Base-by-base conservation (phyloP, 371 early-diverging fungal species). In the Mortierella sp. region DNA sequence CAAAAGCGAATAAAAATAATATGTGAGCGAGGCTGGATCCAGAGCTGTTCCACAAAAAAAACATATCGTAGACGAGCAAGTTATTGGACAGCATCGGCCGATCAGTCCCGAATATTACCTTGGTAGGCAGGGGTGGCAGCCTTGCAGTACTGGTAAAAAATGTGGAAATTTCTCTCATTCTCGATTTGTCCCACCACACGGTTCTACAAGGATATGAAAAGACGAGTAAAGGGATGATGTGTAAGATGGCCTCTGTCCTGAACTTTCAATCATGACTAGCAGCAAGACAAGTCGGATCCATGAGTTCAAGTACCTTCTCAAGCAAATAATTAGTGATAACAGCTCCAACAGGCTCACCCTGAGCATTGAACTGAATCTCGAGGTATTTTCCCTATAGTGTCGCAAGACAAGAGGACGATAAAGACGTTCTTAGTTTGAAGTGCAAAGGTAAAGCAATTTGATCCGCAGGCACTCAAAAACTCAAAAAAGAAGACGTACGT, bases 121-220 rank as follows among this genome's bases (percentile, higher is more conserved):
- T 94, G 92, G 86, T 96, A 94, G 68, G 93, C 90, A 54, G 92
- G 88, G 71, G 96, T 91, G 13, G 96, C 95, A 42, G 94, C 96
- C 80, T 95, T 96, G 75, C 95, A 93, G 47, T 98, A 90, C 84
- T 97, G 96, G 87, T 97, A 97, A 88, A 99, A 99, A 45, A 99
- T 96, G 89, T 99, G 99, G 91, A 99, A 99, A 89, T 98, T 99
- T 89, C 99, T 93, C 88, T 99, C 99, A 75, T 97, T 96, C 3
- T 90, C 90, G 78, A 97, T 97, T 83, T 97, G 98, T n/a, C 96
- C 96, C 38, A 99, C 98, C 21, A 99, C 99, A 78, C 99, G 96
- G 76, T 92, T 92, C 94, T 94, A 91, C 34, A 48, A 44, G 11
- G 60, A n/a, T 31, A 9, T 31, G 34, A 14, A 63, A 63, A 63